A percentile compares a stretch with the other conserved stretches of the same genome.
Conservation (phyloP, 2,329 filamentous ascomycete species). For the Pyrenophora seminiperda region DNA sequence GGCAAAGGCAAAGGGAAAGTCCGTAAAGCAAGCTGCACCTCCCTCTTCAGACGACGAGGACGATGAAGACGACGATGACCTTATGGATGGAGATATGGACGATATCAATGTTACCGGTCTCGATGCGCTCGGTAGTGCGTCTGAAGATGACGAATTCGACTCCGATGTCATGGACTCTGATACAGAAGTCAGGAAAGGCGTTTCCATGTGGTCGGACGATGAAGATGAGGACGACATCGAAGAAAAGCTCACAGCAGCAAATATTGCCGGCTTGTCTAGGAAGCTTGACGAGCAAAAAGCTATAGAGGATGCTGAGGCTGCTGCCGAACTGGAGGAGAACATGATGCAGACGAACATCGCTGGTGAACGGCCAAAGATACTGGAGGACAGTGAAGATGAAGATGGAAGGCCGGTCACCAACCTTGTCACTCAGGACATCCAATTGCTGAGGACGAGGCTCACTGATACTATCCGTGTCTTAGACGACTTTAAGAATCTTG, state of each 20-base stretch:
- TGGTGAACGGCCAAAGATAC: slow-evolving; percentile 66
- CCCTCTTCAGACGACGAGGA: slow-evolving; percentile 41
- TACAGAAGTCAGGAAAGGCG: slow-evolving; percentile 41
- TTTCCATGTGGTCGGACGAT: slow-evolving; percentile 91
- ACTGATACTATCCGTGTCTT: slow-evolving; percentile 92
- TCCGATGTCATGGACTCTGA: slow-evolving; percentile 68
- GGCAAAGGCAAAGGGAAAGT: slow-evolving; percentile 39
- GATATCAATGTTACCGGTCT: slow-evolving; percentile 45
- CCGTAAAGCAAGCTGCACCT: slow-evolving; percentile 31
- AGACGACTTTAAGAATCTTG: slow-evolving; percentile 82
- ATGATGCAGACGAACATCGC: slow-evolving; percentile 93
- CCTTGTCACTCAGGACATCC: slow-evolving; percentile 80
- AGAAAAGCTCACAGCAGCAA: slow-evolving; percentile 90
- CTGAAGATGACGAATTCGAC: slow-evolving; percentile 47
- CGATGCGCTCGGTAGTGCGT: slow-evolving; percentile 48
- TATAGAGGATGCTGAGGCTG: slow-evolving; percentile 79
- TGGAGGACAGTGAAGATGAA: slow-evolving; percentile 64
- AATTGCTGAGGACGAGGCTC: slow-evolving; percentile 84
- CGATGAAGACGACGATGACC: slow-evolving; percentile 35
- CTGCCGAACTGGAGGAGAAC: slow-evolving; percentile 82
- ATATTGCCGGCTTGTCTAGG: slow-evolving; percentile 88
- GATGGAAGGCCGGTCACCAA: slow-evolving; percentile 63
- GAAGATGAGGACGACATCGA: slow-evolving; percentile 91
- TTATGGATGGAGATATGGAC: slow-evolving; percentile 48
- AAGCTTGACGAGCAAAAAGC: slow-evolving; percentile 80